Conservation (phyloP, 306 rosid species). For the Rosa lucieae region DNA sequence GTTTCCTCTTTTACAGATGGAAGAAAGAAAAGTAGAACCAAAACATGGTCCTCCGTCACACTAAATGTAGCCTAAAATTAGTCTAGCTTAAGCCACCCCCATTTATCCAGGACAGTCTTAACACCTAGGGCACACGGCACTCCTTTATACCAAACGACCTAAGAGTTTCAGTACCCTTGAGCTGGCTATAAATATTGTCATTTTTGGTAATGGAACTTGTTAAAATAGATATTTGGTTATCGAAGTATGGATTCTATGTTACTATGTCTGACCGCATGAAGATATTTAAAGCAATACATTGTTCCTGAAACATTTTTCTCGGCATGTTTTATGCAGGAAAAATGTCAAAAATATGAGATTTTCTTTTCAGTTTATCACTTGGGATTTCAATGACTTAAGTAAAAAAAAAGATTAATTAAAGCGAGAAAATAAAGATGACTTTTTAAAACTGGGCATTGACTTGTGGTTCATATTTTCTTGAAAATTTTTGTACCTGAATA, state of each 20-base stretch:
- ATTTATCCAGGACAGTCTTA: not conserved
- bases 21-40: not conserved
- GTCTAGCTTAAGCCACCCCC: not conserved
- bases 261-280: not conserved
- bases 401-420: not conserved
- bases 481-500: not conserved
- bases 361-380: not conserved
- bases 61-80: not conserved
- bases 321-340: not conserved
- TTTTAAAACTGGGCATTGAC: not conserved
- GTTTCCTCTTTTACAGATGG: not conserved
- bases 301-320: not conserved
- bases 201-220: not conserved
- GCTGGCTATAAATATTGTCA: slow-evolving; percentile 1
- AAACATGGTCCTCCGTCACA: not conserved
- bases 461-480: not conserved
- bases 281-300: not conserved
- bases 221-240: not conserved
- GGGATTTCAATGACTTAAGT: not conserved
- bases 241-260: not conserved
- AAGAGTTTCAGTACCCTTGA: not conserved
- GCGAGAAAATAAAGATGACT: not conserved
- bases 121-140: not conserved
- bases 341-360: not conserved
- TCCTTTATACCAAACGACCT: not conserved